A percentile compares a stretch with the other conserved stretches of the same genome.
phyloP scores from a whole-genome alignment of 176 grass and related monocot genomes.

The Echinochloa phyllopogon region DNA sequence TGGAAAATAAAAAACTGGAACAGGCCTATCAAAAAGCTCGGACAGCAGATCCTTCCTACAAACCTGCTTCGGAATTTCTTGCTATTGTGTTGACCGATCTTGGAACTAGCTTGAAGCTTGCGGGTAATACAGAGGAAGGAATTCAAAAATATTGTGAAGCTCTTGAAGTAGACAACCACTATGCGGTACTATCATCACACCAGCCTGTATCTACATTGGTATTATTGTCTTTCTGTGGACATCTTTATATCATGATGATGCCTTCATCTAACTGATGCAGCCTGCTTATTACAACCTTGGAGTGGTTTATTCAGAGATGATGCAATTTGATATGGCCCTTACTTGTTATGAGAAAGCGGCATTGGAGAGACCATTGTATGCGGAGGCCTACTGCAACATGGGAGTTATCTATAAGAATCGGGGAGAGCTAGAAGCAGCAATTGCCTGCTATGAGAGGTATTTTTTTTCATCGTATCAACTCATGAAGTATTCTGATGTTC shows the following conservation, averaged over 20 bases:
- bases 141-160: conserved; percentile 99
- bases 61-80: conserved; percentile 82
- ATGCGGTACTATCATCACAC: conserved; percentile 65
- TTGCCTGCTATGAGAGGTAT: conserved; percentile 95
- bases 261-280: conserved; percentile 54
- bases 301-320: conserved; percentile 97
- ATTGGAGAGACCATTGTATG: conserved; percentile 92
- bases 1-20: conserved; percentile 33
- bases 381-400: conserved; percentile 98
- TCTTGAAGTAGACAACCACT: conserved; percentile 87
- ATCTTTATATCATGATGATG: conserved; percentile 23
- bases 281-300: conserved; percentile 99
- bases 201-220: conserved; percentile 24
- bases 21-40: conserved; percentile 93
- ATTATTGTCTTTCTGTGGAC: conserved; percentile 15
- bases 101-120: conserved; percentile 95
- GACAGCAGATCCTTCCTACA: conserved; percentile 87
- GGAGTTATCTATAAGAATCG: conserved; percentile 99
- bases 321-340: conserved; percentile 95
- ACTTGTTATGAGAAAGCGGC: conserved; percentile 98
- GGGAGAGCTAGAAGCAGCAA: conserved; percentile 93
- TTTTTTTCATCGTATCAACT: conserved; percentile 9
- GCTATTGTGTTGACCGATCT: conserved; percentile 98
- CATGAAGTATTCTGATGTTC: conserved; percentile 28
- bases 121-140: conserved; percentile 90